These are phyloP conservation scores for Asclepias syriaca DNA, from an alignment of 257 asterid genomes.

Conservation along the genomic window DNA sequence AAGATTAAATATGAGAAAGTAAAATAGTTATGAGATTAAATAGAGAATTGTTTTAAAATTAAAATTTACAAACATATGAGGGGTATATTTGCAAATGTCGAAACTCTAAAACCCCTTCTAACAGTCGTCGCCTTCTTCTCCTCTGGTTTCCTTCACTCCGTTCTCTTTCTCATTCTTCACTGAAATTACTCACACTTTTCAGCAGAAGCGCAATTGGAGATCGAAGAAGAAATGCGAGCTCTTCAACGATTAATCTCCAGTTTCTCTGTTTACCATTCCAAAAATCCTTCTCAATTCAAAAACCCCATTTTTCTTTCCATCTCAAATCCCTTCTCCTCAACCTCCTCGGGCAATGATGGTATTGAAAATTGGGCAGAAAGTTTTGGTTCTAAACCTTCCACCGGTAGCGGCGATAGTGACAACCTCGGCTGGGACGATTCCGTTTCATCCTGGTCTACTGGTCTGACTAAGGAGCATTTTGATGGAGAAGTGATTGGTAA, in stretches of 20 bases:
- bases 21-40: too few species aligned
- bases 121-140: not conserved
- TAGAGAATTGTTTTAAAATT: too few species aligned
- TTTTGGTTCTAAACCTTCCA: conserved; percentile 37
- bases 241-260: conserved; percentile 44
- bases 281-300: conserved; percentile 15
- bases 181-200: not conserved
- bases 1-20: too few species aligned
- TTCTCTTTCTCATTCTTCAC: not conserved
- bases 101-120: not conserved
- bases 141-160: not conserved
- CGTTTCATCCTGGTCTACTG: conserved; percentile 78
- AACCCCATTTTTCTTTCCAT: conserved; percentile 15
- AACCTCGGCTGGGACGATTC: conserved; percentile 63
- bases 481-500: conserved; percentile 79
- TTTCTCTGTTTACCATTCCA: conserved; percentile 23
- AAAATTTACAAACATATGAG: not conserved
- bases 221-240: conserved; percentile 32
- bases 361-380: conserved; percentile 38
- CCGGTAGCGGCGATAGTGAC: conserved; percentile 18
- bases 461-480: conserved; percentile 80
- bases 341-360: not conserved
- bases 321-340: conserved; percentile 39
- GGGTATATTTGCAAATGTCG: not conserved
- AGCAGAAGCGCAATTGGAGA: conserved; percentile 1